A percentile compares a stretch with the other conserved stretches of the same genome.
These are phyloP conservation scores for Bassia scoparia DNA, from an alignment of 148 eudicot genomes.

Conservation along the genomic window DNA sequence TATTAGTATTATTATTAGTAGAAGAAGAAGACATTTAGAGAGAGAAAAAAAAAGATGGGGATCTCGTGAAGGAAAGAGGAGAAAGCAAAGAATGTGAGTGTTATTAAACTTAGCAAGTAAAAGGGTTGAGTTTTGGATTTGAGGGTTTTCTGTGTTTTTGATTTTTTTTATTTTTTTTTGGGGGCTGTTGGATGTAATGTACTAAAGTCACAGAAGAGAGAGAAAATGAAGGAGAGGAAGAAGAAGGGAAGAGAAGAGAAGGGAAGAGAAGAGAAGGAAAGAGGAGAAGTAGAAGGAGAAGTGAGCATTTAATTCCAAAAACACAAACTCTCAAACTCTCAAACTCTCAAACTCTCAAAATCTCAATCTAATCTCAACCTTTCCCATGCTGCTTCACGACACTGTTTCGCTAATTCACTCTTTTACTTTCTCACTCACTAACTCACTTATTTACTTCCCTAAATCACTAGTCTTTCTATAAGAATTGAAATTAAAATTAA, in stretches of 20 bases:
- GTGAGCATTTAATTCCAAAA: conserved; percentile 21
- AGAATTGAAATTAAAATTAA: too few species aligned
- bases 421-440: neutral
- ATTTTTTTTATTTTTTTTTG: neutral
- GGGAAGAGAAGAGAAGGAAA: conserved; percentile 20
- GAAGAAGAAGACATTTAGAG: conserved; percentile 17
- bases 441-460: neutral
- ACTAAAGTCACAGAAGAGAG: neutral
- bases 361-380: too few species aligned
- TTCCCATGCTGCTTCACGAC: conserved; percentile 37
- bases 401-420: conserved; percentile 17
- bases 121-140: neutral
- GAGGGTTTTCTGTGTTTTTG: neutral
- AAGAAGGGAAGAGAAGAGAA: conserved; percentile 14
- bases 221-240: neutral
- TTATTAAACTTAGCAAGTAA: conserved; percentile 29
- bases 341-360: neutral
- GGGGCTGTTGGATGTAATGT: neutral
- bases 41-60: conserved; percentile 37
- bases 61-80: conserved; percentile 74
- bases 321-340: neutral
- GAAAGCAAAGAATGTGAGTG: conserved; percentile 76
- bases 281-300: neutral
- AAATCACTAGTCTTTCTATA: too few species aligned
- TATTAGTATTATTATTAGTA: conserved; percentile 15